Percentiles rank a stretch among this genome's conserved stretches.
phyloP scores from a whole-genome alignment of 73 alveolate genomes.

The Diophrys sp. region DNA sequence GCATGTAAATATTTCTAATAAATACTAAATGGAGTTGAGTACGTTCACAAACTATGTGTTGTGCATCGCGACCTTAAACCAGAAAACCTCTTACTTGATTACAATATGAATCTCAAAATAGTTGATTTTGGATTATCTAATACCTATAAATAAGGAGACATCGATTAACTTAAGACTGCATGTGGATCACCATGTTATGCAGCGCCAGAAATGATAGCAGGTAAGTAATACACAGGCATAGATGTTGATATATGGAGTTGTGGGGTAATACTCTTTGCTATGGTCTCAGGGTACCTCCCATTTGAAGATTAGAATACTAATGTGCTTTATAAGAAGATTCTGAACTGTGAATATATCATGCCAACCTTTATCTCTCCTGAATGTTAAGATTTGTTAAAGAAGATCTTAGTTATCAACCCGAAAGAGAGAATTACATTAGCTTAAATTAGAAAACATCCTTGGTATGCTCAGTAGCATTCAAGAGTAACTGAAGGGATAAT shows the following conservation, averaged over 20 bases:
- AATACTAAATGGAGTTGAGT: slow-evolving; percentile 26
- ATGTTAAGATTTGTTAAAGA: slow-evolving; percentile 35
- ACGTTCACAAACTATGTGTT: slow-evolving; percentile 22
- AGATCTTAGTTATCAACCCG: slow-evolving; percentile 56
- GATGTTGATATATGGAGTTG: slow-evolving; percentile 29
- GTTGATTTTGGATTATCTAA: slow-evolving; percentile 36
- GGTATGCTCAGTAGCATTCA: slow-evolving; percentile 77
- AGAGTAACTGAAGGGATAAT: slow-evolving; percentile 61
- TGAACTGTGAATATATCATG: background rate
- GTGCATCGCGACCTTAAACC: slow-evolving; percentile 50
- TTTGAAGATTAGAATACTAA: too few relatives aligned
- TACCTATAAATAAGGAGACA: background rate
- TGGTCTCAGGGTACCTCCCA: slow-evolving; percentile 10
- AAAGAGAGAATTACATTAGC: too few relatives aligned
- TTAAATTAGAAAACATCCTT: slow-evolving; percentile 82
- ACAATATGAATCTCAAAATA: slow-evolving; percentile 23
- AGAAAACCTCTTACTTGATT: slow-evolving; percentile 22
- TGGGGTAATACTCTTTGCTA: slow-evolving; percentile 28
- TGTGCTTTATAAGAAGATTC: background rate
- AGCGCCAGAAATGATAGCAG: too few relatives aligned
- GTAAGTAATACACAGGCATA: slow-evolving; percentile 10
- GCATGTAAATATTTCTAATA: slow-evolving; percentile 62
- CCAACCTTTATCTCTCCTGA: slow-evolving; percentile 6
- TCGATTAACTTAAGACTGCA: slow-evolving; percentile 16
- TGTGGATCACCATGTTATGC: too few relatives aligned